These are phyloP conservation scores for Sporothrix pallida DNA, from an alignment of 2,329 filamentous ascomycete genomes.

Conservation along the genomic window DNA sequence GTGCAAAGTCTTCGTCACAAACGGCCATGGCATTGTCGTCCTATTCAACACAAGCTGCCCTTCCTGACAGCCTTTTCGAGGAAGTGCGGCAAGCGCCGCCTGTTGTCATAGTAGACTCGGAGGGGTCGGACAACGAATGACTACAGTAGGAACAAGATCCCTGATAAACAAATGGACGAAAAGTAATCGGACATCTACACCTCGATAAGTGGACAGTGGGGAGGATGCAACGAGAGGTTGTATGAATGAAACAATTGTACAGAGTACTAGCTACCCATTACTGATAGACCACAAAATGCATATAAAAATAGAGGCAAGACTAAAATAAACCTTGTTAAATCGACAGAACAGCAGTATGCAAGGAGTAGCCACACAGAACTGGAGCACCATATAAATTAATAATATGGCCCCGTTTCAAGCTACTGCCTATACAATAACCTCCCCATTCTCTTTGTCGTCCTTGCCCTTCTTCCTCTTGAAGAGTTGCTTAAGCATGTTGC, in stretches of 20 bases:
- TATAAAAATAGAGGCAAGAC: no score
- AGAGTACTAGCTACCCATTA: no score
- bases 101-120: conserved; percentile 51
- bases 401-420: neutral
- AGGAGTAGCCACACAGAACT: no score
- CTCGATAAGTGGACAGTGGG: neutral
- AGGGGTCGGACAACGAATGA: conserved; percentile 41
- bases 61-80: conserved; percentile 55
- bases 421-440: neutral
- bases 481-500: conserved; percentile 62
- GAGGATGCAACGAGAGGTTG: no score
- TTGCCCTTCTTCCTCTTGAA: conserved; percentile 63
- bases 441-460: conserved; percentile 46
- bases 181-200: neutral
- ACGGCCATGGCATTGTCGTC: conserved; percentile 33
- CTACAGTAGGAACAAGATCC: no score
- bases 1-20: neutral
- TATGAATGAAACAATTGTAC: no score
- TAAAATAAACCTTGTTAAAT: no score
- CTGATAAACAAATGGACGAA: neutral
- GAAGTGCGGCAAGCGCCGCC: conserved; percentile 48
- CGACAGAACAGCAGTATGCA: no score
- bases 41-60: conserved; percentile 56
- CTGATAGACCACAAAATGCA: no score
- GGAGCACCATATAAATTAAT: neutral